Evolutionary conservation across 495 filamentous ascomycete species (phyloP), one percentile per base, ranked within the genome.

Genomic region (Cercophora newfieldiana): DNA sequence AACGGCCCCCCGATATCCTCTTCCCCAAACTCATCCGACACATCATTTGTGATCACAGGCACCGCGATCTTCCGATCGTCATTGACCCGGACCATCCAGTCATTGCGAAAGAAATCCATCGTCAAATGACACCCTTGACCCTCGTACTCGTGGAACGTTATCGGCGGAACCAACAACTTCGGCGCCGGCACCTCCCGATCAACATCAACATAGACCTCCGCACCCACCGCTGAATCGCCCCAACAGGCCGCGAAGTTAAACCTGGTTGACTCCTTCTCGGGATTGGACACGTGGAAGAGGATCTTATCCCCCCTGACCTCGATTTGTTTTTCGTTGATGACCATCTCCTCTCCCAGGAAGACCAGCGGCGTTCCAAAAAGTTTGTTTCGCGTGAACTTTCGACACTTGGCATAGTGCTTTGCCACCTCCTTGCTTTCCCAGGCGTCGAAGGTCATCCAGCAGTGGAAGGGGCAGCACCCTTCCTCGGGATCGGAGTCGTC

Each of bases 231-330:
- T 5, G 47, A 21, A n/a, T 61, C 59, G 6, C 59, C 59, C 59
- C 59, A 61, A 25, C 59, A 61, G 21, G 59, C 59, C 18, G 59
- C 59, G 30, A 61, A 61, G 47, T 61, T 61, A 1, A 61, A n/a
- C 18, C 59, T 2, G 3, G 24, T 49, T 12, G 7, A 7, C 26
- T 57, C 55, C 59, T 19, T 19, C 7, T 22, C 33, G 3, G 18
- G 24, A n/a, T 14, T 6, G 2, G 3, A 21, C 3, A 12, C 10
- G 8, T 28, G n/a, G 1, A 61, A 49, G 8, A 48, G 48, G 1
- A 61, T 49, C 37, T 29, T 61, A 7, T 61, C 47, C 7, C 47
- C 59, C 26, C 25, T 22, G 2, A 29, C 22, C 44, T 30, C 1
- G 0, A 61, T 12, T 5, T 49, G 24, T 25, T 19, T 29, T 2